Conservation (phyloP, 768 basidiomycete species). For the Amanita muscaria region DNA sequence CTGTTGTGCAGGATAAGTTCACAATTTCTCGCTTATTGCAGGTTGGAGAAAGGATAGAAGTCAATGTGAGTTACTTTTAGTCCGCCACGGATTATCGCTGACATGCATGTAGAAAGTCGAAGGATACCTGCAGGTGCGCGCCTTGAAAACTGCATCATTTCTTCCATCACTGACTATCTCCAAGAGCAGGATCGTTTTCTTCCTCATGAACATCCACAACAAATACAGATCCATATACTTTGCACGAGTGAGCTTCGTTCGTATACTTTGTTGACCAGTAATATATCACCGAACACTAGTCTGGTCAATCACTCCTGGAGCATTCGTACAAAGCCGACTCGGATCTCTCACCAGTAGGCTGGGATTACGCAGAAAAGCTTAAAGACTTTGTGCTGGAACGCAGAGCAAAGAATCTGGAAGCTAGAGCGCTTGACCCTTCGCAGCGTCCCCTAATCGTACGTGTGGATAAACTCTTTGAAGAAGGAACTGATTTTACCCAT, state of each 20-base stretch:
- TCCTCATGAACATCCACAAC: constrained; percentile 99
- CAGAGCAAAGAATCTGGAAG: constrained; percentile 66
- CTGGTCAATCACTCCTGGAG: constrained; percentile 96
- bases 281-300: constrained; percentile 40
- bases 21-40: constrained; percentile 18
- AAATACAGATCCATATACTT: constrained; percentile 91
- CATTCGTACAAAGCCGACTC: constrained; percentile 99
- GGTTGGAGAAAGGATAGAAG: constrained; percentile 94
- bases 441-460: constrained; percentile 62
- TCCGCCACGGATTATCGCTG: not conserved
- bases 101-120: constrained; percentile 52
- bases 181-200: constrained; percentile 93
- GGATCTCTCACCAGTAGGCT: constrained; percentile 88
- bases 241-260: constrained; percentile 59
- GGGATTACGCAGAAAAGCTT: constrained; percentile 88
- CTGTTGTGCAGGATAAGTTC: constrained; percentile 11
- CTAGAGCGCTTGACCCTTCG: constrained; percentile 53
- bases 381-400: constrained; percentile 87
- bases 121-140: constrained; percentile 73
- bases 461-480: constrained; percentile 4
- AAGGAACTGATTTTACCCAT: constrained; percentile 63
- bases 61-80: constrained; percentile 54
- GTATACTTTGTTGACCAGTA: not conserved
- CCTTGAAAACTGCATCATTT: not conserved
- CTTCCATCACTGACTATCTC: not conserved